Percentiles rank a stretch among this genome's conserved stretches.
Conservation (phyloP, 1,139 yeast species). For the Candida pseudoviswanathii region DNA sequence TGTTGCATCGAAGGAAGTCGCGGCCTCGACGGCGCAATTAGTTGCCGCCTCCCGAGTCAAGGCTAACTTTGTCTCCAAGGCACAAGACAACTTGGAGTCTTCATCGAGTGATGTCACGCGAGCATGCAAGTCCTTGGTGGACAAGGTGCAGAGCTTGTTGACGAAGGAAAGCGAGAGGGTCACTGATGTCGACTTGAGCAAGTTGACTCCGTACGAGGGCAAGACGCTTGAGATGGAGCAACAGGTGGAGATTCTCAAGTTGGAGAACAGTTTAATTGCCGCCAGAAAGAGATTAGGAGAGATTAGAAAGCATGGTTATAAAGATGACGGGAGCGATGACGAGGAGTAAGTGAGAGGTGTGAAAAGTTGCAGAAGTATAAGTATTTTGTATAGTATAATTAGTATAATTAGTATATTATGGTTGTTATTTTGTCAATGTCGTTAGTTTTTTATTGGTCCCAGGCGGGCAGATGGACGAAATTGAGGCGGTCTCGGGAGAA, state of each 20-base stretch:
- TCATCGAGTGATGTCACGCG: conserved; percentile 70
- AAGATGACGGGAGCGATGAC: conserved; percentile 15
- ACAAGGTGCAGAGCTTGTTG: conserved; percentile 65
- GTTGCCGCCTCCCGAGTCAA: conserved; percentile 93
- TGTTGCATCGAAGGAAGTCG: conserved; percentile 90
- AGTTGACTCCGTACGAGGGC: conserved; percentile 76
- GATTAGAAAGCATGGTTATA: conserved; percentile 75
- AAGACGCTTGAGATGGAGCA: conserved; percentile 92
- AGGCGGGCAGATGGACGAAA: no score
- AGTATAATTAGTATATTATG: not conserved
- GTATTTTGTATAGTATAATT: not conserved
- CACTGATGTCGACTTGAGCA: conserved; percentile 64
- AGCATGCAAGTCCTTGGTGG: conserved; percentile 75
- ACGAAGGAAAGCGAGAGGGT: conserved; percentile 33
- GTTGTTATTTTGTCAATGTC: no score
- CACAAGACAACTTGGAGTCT: conserved; percentile 73
- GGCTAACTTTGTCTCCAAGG: conserved; percentile 73
- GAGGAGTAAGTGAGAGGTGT: not conserved
- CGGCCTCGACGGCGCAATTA: conserved; percentile 89
- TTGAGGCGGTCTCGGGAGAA: no score
- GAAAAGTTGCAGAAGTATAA: not conserved
- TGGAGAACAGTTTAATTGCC: conserved; percentile 68
- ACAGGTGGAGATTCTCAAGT: conserved; percentile 83
- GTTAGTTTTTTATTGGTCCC: no score
- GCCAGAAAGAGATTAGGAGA: conserved; percentile 87